Evolutionary conservation across 2,329 filamentous ascomycete species (phyloP).

Genomic region (Falciphora oryzae): DNA sequence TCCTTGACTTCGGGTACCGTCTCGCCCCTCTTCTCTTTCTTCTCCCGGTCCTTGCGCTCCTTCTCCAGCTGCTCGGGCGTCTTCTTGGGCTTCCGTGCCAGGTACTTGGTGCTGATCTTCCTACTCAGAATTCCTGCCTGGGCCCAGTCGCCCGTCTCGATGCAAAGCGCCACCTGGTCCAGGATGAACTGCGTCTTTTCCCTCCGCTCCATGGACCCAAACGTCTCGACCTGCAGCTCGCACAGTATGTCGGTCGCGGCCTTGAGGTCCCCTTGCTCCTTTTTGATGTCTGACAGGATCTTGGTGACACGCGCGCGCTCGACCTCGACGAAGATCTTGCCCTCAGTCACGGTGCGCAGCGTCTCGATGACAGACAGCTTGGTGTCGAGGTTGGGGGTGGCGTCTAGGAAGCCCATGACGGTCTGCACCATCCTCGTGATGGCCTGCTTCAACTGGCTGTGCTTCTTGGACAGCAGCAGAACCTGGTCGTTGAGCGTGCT

Average conservation of each 20-base stretch:
- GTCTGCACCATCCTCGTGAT: slow-evolving; percentile 98
- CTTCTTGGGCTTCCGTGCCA: slow-evolving; percentile 87
- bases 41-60: slow-evolving; percentile 81
- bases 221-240: slow-evolving; percentile 97
- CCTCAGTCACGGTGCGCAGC: slow-evolving; percentile 91
- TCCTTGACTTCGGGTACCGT: slow-evolving; percentile 72
- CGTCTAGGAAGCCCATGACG: slow-evolving; percentile 86
- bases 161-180: slow-evolving; percentile 89
- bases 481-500: slow-evolving; percentile 94
- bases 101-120: slow-evolving; percentile 95
- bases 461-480: slow-evolving; percentile 94
- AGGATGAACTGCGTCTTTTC: slow-evolving; percentile 99
- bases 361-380: slow-evolving; percentile 95
- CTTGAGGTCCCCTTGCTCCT: slow-evolving; percentile 85
- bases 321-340: slow-evolving; percentile 99
- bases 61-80: slow-evolving; percentile 83
- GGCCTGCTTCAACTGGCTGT: slow-evolving; percentile 98
- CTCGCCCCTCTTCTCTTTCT: slow-evolving; percentile 72
- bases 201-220: slow-evolving; percentile 92
- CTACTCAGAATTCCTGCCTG: slow-evolving; percentile 89
- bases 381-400: slow-evolving; percentile 75
- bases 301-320: slow-evolving; percentile 93
- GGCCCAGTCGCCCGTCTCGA: slow-evolving; percentile 92
- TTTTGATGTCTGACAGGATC: slow-evolving; percentile 96
- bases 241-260: slow-evolving; percentile 89